Evolutionary conservation across 2,329 filamentous ascomycete species (phyloP), one percentile per base, ranked within the genome.

Genomic region (Myriosclerotinia curreyana): DNA sequence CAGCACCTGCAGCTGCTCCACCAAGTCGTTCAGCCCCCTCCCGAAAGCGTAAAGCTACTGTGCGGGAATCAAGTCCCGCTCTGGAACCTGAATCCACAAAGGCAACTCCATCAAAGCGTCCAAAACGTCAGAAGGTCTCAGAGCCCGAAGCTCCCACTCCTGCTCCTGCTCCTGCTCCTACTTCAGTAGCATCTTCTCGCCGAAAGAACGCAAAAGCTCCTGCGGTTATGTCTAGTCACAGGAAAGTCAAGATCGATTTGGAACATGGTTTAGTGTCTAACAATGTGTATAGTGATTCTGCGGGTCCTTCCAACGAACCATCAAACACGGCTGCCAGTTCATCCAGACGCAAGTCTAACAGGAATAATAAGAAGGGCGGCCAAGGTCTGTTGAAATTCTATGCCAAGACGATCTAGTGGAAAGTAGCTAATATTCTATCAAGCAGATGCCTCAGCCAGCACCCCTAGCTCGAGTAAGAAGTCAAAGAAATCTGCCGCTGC

Each of bases 41-140:
- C 68, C 85, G 88, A 75, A 96, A 96, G 81, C 88, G 93, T 75
- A 96, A 96, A 80, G 83, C 82, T 68, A 76, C 84, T 68, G 77
- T 80, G 69, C 80, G 79, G 70, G 84, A 84, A 70, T 77, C 78
- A 66, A 81, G 76, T 72, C 79, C 81, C 66, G 73, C 76, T 65
- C 74, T 76, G 55, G 69, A 75, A 64, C 74, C 76, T 59, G 68
- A 75, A 69, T 71, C 71, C 68, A 73, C 74, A 38, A 75, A 74
- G 70, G 70, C 75, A 31, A 72, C 73, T 67, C 77, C 83, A 67
- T 75, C 81, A 73, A 83, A 86, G 78, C 84, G 85, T 77, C 81
- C 86, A 76, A 94, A 91, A 80, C 85, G 88, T 77, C 86, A 86
- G 76, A 91, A 89, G 76, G 82, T 86, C 67, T 77, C 82, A 72